Base-by-base conservation (phyloP, 2,329 filamentous ascomycete genomes). In the Colletotrichum melonis region DNA sequence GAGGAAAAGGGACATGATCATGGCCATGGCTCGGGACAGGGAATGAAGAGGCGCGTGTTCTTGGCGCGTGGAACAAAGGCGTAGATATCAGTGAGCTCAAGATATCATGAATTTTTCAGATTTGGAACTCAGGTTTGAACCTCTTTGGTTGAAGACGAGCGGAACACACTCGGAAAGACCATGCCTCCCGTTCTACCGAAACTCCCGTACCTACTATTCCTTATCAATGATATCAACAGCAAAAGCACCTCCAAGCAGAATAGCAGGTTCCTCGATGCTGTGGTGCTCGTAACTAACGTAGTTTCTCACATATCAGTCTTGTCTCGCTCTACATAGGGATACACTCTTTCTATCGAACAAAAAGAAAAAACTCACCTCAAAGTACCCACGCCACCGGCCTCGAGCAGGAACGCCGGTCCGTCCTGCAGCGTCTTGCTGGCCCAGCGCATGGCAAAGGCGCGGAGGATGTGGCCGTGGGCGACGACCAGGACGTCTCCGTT, bases 371-470 rank as follows among this genome's bases (percentile, higher is more conserved):
- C 85, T 79, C 78, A 93, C 92, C 93, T 96, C 77, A 97, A 80
- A 2, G 93, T 94, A 0, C 93, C 94, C 1, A 97, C 92, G 76
- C 94, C 94, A n/a, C 94, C 94, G 6, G 94, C 93, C 81, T 98
- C 95, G n/a, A 98, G 85, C 74, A 98, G 86, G 80, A 98, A 91
- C 6, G 92, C 90, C 52, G 94, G 93, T 8, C 93, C 95, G 63
- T 95, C 92, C 67, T 90, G 89, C 72, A 98, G 85, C 14, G 90
- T 87, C 84, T 93, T 93, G 0, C 91, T 90, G 0, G 92, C 89
- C 95, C 95, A 98, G 38, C 95, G 88, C 86, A 96, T 94, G 7
- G 95, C 95, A 81, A 98, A 95, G 0, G 94, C 94, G 19, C 95
- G 88, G 66, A 98, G 85, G 69, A 98, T 96, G 84, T 98, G 95